Percentiles rank a stretch among this genome's conserved stretches.
phyloP scores from a whole-genome alignment of 306 rosid species.

The Inga leiocalycina region DNA sequence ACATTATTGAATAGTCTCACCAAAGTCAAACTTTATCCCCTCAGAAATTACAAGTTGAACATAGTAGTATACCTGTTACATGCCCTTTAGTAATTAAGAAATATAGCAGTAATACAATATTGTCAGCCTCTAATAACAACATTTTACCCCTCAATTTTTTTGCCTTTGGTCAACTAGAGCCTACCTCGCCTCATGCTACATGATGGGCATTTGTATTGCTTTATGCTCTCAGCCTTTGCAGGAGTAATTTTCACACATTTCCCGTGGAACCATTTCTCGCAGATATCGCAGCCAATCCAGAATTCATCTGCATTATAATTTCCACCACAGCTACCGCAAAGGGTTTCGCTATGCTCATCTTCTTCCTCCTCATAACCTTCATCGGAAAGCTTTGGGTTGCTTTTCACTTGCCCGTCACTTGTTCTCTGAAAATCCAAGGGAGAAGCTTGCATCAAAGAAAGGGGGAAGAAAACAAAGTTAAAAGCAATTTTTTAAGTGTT shows the following conservation, averaged over 20 bases:
- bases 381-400: constrained; percentile 69
- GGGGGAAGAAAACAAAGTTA: not conserved
- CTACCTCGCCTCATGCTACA: constrained; percentile 73
- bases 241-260: constrained; percentile 92
- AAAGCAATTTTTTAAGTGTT: not conserved
- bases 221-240: constrained; percentile 89
- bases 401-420: constrained; percentile 75
- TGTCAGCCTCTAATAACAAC: constrained; percentile 44
- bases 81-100: constrained; percentile 44
- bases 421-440: constrained; percentile 56
- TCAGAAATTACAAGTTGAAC: constrained; percentile 42
- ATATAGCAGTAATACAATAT: constrained; percentile 34
- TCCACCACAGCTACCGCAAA: constrained; percentile 87
- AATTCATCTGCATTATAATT: constrained; percentile 83
- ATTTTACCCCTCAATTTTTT: not conserved
- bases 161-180: constrained; percentile 48
- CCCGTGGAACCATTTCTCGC: constrained; percentile 93
- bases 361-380: constrained; percentile 82
- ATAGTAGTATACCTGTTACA: constrained; percentile 36
- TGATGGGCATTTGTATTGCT: constrained; percentile 90
- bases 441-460: constrained; percentile 21
- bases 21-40: constrained; percentile 44
- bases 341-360: constrained; percentile 81
- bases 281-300: constrained; percentile 89
- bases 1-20: constrained; percentile 19